Conservation (phyloP, 2,329 filamentous ascomycete genomes). For the Didymella segeticola region DNA sequence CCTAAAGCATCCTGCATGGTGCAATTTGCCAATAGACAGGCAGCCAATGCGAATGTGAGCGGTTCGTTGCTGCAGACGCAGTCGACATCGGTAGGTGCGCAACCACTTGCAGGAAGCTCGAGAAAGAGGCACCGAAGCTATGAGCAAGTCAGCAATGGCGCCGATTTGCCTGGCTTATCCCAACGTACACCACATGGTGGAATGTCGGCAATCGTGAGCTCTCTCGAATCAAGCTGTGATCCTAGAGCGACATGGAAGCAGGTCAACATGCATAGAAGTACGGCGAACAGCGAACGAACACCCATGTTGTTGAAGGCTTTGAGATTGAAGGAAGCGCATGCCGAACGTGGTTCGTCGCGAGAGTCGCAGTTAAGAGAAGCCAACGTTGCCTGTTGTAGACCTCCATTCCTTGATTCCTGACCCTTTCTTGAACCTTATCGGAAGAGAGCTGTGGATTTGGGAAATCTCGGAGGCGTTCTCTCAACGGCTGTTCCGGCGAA, state of each 20-base stretch:
- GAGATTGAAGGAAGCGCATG: not conserved
- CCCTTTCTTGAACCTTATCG: slow-evolving; percentile 1
- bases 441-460: not conserved
- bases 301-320: slow-evolving; percentile 6
- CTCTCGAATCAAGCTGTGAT: not conserved
- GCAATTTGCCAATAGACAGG: slow-evolving; percentile 36
- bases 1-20: slow-evolving; percentile 34
- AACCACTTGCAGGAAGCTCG: slow-evolving; percentile 22
- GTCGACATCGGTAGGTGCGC: slow-evolving; percentile 19
- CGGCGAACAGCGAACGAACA: slow-evolving; percentile 7
- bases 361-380: too few relatives aligned
- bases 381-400: too few relatives aligned
- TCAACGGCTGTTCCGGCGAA: not conserved
- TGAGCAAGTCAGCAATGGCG: not conserved
- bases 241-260: not conserved
- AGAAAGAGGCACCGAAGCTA: slow-evolving; percentile 21
- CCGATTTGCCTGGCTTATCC: too few relatives aligned
- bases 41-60: slow-evolving; percentile 18
- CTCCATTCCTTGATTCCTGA: not conserved
- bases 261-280: slow-evolving; percentile 7
- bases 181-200: slow-evolving; percentile 22
- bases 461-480: not conserved
- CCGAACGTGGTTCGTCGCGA: too few relatives aligned
- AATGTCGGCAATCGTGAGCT: slow-evolving; percentile 17
- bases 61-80: slow-evolving; percentile 25